Conservation (phyloP, 306 rosid genomes). For the Styphnolobium japonicum region DNA sequence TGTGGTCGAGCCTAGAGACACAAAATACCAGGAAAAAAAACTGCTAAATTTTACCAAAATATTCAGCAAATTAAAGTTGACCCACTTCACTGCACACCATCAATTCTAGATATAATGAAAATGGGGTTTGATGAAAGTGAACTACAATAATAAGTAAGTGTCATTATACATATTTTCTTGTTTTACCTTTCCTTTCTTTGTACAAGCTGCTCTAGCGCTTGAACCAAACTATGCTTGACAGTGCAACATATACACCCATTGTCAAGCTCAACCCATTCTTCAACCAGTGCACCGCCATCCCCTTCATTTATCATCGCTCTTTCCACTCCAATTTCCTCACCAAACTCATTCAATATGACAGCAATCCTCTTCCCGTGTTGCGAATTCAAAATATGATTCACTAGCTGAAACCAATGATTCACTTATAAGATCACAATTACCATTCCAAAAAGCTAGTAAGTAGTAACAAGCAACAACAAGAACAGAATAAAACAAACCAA, state of each 20-base stretch:
- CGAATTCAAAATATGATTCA: conserved; percentile 74
- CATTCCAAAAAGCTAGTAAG: not conserved
- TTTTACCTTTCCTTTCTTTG: conserved; percentile 79
- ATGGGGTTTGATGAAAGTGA: not conserved
- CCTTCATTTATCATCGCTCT: conserved; percentile 98
- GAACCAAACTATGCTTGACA: conserved; percentile 92
- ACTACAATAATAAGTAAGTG: not conserved
- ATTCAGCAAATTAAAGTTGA: not conserved
- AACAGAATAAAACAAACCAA: too few species aligned
- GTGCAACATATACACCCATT: conserved; percentile 92
- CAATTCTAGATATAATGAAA: not conserved
- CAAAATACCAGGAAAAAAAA: not conserved
- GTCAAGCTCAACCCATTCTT: conserved; percentile 97
- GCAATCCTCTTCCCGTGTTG: conserved; percentile 92
- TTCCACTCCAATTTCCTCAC: conserved; percentile 95
- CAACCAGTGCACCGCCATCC: conserved; percentile 84
- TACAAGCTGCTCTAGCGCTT: conserved; percentile 93
- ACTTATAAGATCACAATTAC: conserved; percentile 4
- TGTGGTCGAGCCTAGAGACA: conserved; percentile 77
- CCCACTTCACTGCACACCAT: not conserved
- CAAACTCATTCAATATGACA: conserved; percentile 91
- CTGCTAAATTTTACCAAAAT: not conserved
- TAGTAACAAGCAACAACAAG: not conserved
- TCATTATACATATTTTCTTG: not conserved
- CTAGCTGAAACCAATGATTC: conserved; percentile 52